phyloP scores from a whole-genome alignment of 176 grass and related monocot species.

The Olyra latifolia region DNA sequence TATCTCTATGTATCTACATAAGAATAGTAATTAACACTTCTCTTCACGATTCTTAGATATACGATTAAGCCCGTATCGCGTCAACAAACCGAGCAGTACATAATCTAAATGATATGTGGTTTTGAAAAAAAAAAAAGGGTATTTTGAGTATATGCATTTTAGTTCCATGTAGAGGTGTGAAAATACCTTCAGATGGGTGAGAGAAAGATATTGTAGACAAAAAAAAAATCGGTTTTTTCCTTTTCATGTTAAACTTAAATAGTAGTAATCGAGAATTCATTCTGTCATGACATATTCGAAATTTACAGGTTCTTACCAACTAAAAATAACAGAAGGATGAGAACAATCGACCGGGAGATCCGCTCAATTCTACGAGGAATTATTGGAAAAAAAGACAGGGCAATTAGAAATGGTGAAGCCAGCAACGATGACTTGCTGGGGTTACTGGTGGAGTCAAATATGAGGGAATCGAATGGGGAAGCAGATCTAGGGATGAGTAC shows the following conservation, averaged over 20 bases:
- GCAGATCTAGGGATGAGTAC: background rate
- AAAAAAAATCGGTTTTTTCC: background rate
- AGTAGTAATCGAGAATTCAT: background rate
- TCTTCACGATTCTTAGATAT: background rate
- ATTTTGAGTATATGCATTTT: background rate
- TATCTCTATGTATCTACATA: background rate
- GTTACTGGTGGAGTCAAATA: constrained; percentile 72
- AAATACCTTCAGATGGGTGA: background rate
- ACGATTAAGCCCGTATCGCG: background rate
- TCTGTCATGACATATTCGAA: constrained; percentile 6
- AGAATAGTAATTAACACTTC: background rate
- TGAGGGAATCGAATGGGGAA: constrained; percentile 23
- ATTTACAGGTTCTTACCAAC: constrained; percentile 63
- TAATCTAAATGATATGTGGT: no score
- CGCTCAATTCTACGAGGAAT: constrained; percentile 43
- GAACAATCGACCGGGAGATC: constrained; percentile 43
- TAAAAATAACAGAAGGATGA: constrained; percentile 61
- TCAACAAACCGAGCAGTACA: background rate
- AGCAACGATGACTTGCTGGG: constrained; percentile 59
- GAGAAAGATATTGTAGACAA: background rate
- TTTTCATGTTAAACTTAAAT: background rate
- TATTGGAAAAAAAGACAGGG: constrained; percentile 60
- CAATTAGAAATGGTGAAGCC: constrained; percentile 41
- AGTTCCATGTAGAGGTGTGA: background rate
- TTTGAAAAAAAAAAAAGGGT: no score